These are phyloP conservation scores for Cercophora newfieldiana DNA, from an alignment of 495 filamentous ascomycete species.

Conservation along the genomic window DNA sequence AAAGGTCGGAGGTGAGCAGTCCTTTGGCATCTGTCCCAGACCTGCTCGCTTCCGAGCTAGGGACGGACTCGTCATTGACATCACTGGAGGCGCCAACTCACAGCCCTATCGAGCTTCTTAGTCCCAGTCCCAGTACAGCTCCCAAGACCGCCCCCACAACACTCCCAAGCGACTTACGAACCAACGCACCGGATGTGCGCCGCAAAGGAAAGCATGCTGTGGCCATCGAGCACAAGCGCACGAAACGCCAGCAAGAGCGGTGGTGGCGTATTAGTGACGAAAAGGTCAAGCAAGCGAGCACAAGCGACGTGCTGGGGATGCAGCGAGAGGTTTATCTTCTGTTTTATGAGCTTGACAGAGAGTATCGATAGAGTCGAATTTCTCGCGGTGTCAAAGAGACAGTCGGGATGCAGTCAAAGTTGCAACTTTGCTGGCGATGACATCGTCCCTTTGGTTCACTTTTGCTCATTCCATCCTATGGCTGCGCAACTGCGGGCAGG, in stretches of 20 bases:
- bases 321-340: slow-evolving; percentile 93
- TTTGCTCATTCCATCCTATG: too few species aligned
- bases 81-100: slow-evolving; percentile 15
- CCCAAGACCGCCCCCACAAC: neutral
- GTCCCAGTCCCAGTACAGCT: neutral
- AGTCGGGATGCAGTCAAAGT: neutral
- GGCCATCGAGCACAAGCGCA: slow-evolving; percentile 13
- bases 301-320: slow-evolving; percentile 86
- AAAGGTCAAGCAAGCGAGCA: slow-evolving; percentile 91
- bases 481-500: too few species aligned
- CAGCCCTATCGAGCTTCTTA: neutral
- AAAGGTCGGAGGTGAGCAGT: slow-evolving; percentile 33
- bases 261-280: slow-evolving; percentile 99
- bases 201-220: neutral
- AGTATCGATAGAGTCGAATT: slow-evolving; percentile 1
- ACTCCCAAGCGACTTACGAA: neutral
- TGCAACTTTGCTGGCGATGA: too few species aligned
- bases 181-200: neutral
- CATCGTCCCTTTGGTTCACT: too few species aligned
- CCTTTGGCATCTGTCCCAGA: slow-evolving; percentile 44
- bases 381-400: neutral
- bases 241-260: slow-evolving; percentile 64
- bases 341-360: slow-evolving; percentile 81
- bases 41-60: slow-evolving; percentile 31
- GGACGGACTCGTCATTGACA: slow-evolving; percentile 26